phyloP scores from a whole-genome alignment of 2,329 filamentous ascomycete genomes.

The Hymenoscyphus repandus region DNA sequence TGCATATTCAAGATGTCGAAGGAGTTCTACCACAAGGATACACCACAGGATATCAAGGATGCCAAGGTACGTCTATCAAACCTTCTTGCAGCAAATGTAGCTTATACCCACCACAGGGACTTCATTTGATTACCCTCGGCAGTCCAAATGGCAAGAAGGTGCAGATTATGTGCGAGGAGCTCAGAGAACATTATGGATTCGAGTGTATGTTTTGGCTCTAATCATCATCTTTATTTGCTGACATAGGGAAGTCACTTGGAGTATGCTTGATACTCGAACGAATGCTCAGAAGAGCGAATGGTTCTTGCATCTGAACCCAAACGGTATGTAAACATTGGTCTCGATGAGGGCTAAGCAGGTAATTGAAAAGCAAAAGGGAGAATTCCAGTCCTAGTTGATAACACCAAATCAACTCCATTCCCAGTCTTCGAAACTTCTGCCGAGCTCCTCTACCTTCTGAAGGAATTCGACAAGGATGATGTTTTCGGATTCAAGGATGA shows the following conservation, averaged over 20 bases:
- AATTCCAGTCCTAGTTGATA: constrained; percentile 47
- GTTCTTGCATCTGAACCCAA: constrained; percentile 44
- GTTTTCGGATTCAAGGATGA: constrained; percentile 47
- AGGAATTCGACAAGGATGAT: constrained; percentile 43
- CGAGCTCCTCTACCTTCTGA: constrained; percentile 47
- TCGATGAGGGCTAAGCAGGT: constrained; percentile 2
- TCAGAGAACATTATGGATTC: constrained; percentile 44
- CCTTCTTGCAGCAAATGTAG: neutral
- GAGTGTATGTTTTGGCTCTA: constrained; percentile 36
- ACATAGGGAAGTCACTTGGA: constrained; percentile 8
- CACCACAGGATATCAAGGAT: neutral
- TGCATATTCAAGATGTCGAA: neutral
- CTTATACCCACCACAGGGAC: constrained; percentile 29
- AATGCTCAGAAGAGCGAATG: constrained; percentile 53
- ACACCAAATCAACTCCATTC: constrained; percentile 43
- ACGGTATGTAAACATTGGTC: constrained; percentile 29
- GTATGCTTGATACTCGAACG: constrained; percentile 26
- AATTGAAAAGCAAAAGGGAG: constrained; percentile 28
- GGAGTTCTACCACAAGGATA: neutral
- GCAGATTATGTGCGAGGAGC: constrained; percentile 50
- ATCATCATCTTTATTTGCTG: constrained; percentile 33
- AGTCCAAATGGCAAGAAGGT: constrained; percentile 49
- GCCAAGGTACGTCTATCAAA: neutral
- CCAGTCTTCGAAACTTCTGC: constrained; percentile 48
- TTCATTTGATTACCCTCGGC: constrained; percentile 45